Evolutionary conservation across 371 early-diverging fungal species (phyloP), one percentile per base, ranked within the genome.

Genomic region (Rhizopus stolonifer): DNA sequence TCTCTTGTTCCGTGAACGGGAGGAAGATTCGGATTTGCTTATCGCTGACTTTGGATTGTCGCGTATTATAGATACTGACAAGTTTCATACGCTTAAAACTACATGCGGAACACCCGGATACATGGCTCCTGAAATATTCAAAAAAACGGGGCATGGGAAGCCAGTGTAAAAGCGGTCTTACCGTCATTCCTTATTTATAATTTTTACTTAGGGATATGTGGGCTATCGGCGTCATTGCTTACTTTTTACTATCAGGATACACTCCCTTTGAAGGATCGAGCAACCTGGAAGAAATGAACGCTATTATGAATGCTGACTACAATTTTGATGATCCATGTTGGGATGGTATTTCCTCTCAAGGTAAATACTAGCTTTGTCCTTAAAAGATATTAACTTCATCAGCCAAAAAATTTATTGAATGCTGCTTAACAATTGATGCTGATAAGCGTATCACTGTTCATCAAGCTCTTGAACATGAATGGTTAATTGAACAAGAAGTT

Each of bases 1-100:
- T 63, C 72, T 94, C 31, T 66, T 94, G 32, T 93, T 92, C 80
- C 80, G 84, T 54, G 83, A 86, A 10, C 74, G 76, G 15, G 87
- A 86, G 26, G 83, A 86, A 32, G 77, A 86, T 50, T 69, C 83
- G 33, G 86, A 87, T 54, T 67, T 94, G 38, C 66, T 92, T 45
- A 86, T 94, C 64, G 91, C 92, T 23, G 94, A 94, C 70, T 94
- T 94, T 71, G 94, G 94, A n/a, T 72, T 94, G 40, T 86, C 90
- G 8, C 83, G 85, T 54, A 88, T 91, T 47, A 79, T 92, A 51
- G 92, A 91, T 60, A 83, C 84, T 15, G 90, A 89, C 23, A 86
- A 87, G 58, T 85, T 85, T 56, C 86, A 88, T 44, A 63, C 82
- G 14, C 66, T 94, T 46, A 86, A 85, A 43, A 91, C 93, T 0